These are phyloP conservation scores for Cytospora leucostoma DNA, from an alignment of 2,329 filamentous ascomycete species.

Conservation along the genomic window DNA sequence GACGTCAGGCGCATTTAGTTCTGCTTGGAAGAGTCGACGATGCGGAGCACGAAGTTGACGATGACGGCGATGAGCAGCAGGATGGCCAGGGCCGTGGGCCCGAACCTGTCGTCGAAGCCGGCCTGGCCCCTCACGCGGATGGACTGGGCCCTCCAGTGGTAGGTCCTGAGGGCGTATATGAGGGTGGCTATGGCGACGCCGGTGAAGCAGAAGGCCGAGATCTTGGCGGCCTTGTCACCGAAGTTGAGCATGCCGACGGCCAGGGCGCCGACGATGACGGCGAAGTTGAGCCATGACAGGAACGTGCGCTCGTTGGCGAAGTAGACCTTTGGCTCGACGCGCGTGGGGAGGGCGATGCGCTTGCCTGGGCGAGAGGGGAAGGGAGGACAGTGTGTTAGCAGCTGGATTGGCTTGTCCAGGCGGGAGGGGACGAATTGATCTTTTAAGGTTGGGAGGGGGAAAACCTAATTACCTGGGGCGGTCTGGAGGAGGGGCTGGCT, in stretches of 20 bases:
- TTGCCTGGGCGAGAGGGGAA: conserved; percentile 65
- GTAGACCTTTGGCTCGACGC: conserved; percentile 99
- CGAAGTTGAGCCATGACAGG: conserved; percentile 99
- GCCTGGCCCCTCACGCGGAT: conserved; percentile 90
- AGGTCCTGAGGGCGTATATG: conserved; percentile 91
- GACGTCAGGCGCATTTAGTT: neutral
- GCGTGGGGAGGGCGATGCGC: conserved; percentile 94
- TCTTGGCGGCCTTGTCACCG: conserved; percentile 89
- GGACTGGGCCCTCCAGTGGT: conserved; percentile 94
- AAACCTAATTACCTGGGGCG: conserved; percentile 68
- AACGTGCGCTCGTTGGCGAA: conserved; percentile 99
- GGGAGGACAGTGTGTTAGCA: neutral
- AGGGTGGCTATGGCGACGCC: conserved; percentile 92
- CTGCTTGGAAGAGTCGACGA: conserved; percentile 50
- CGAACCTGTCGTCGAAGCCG: conserved; percentile 94
- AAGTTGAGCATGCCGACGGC: conserved; percentile 98
- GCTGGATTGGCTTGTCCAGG: neutral
- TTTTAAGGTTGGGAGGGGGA: too few species aligned
- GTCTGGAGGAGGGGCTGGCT: conserved; percentile 95
- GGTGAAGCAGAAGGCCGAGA: conserved; percentile 91
- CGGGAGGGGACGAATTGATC: too few species aligned
- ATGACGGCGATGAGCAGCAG: conserved; percentile 86
- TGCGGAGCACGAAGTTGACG: conserved; percentile 89
- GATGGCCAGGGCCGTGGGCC: conserved; percentile 86
- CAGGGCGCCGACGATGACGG: conserved; percentile 93